Evolutionary conservation across 768 basidiomycete species (phyloP), one percentile per base, ranked within the genome.

Genomic region (Hygrocybe punicea): DNA sequence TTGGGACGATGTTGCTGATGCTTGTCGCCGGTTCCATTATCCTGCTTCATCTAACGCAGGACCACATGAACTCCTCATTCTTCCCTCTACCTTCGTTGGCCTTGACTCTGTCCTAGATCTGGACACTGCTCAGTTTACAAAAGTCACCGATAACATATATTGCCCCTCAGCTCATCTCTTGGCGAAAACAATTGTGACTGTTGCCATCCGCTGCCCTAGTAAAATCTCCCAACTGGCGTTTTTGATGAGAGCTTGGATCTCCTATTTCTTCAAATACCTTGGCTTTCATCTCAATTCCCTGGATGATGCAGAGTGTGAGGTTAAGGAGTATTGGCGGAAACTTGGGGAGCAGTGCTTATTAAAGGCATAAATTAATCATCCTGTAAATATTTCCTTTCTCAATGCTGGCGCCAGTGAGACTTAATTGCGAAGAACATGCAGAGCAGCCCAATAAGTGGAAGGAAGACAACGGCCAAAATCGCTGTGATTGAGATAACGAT

Each of bases 151-250:
- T 17, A 48, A 48, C 25, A 48, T 48, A 13, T 48, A 48, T 48
- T 48, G 47, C 16, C 47, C 47, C 25, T 48, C 47, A 8, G 47
- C 47, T 16, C 47, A 48, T 48, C 47, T 48, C 47, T 16, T 48
- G 17, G 47, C 47, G n/a, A 48, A 14, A 48, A 14, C 47, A 14
- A 29, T 48, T 21, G 4, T 29, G 16, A 13, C 14, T 13, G 25
- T 29, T 23, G 14, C 13, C 25, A 48, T 48, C 21, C n/a, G 47
- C 19, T 21, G 47, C 19, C 21, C 47, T 16, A 16, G 19, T 21
- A 48, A 48, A 48, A 19, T 21, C 25, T 23, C n/a, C 24, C 14
- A 16, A 14, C 25, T 48, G 11, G 24, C 13, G 17, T 23, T 21
- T 16, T 29, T 48, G 47, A 48, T 48, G 47, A 16, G 14, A 14